phyloP scores from a whole-genome alignment of 2,329 filamentous ascomycete genomes.

The Sarocladium kiliense region DNA sequence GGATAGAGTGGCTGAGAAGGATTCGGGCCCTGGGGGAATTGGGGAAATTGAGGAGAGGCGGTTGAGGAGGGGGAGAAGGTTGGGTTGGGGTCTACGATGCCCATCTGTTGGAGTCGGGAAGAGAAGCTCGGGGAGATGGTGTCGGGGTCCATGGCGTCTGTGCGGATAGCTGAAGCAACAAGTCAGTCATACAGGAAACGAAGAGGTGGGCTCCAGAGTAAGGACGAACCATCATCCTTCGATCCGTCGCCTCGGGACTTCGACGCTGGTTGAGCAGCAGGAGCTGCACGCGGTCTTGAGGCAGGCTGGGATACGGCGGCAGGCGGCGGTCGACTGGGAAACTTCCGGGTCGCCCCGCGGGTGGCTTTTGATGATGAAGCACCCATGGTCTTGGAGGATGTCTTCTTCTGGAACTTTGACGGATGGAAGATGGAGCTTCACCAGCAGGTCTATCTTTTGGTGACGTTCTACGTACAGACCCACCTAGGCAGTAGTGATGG shows the following conservation, averaged over 20 bases:
- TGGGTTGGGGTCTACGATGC: conserved; percentile 48
- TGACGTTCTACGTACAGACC: conserved; percentile 1
- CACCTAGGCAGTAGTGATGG: not conserved
- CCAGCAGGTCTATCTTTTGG: not conserved
- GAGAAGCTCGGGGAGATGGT: conserved; percentile 39
- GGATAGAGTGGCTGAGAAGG: conserved; percentile 14
- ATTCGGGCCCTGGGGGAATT: not conserved
- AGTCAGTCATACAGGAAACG: not conserved
- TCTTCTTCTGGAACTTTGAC: not conserved
- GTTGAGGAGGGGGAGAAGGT: conserved; percentile 49
- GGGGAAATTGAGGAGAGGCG: conserved; percentile 20
- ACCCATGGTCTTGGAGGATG: conserved; percentile 30
- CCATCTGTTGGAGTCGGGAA: conserved; percentile 47
- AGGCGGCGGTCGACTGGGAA: conserved; percentile 31
- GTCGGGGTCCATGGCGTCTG: conserved; percentile 38
- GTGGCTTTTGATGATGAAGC: conserved; percentile 41
- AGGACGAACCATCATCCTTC: conserved; percentile 27
- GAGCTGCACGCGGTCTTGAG: conserved; percentile 16
- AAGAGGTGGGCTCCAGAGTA: not conserved
- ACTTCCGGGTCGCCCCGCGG: conserved; percentile 35
- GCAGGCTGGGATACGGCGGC: conserved; percentile 16
- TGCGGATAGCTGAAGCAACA: conserved; percentile 28
- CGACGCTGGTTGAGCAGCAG: not conserved
- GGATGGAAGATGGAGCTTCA: not conserved
- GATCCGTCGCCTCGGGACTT: not conserved